Conservation (phyloP, 2,329 filamentous ascomycete genomes). For the Leptographium wingfieldii region DNA sequence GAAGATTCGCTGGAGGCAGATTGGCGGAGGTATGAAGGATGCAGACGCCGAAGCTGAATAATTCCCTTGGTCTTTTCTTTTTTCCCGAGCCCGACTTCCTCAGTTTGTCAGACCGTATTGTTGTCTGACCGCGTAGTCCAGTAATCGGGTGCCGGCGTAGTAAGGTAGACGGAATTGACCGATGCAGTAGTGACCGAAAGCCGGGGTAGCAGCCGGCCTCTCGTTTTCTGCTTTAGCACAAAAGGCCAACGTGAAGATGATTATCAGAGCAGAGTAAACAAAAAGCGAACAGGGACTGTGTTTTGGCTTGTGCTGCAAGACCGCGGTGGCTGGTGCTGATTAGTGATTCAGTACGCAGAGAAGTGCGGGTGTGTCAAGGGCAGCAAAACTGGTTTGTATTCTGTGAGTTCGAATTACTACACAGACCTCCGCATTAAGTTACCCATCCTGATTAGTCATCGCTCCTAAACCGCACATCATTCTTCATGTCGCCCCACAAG, state of each 20-base stretch:
- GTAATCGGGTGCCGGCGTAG: background rate
- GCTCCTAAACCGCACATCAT: background rate
- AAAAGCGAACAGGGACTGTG: background rate
- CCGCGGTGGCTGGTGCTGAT: background rate
- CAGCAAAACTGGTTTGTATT: slow-evolving; percentile 9
- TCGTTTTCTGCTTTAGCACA: background rate
- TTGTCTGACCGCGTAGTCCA: background rate
- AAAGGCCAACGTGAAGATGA: background rate
- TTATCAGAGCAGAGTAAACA: background rate
- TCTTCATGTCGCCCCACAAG: background rate
- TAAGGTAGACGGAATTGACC: background rate
- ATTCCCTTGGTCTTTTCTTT: background rate
- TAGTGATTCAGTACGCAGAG: background rate
- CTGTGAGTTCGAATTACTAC: slow-evolving; percentile 7
- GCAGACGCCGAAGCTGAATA: background rate
- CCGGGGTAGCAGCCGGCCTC: background rate
- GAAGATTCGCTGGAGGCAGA: background rate
- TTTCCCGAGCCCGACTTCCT: background rate
- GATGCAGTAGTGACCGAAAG: background rate
- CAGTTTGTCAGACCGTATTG: background rate
- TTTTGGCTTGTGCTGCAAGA: background rate
- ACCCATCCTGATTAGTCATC: background rate
- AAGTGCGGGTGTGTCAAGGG: background rate
- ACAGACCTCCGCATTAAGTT: slow-evolving; percentile 7
- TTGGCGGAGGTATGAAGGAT: background rate